Evolutionary conservation across 495 filamentous ascomycete species (phyloP), one percentile per base, ranked within the genome.

Genomic region (Jackrogersella minutella): DNA sequence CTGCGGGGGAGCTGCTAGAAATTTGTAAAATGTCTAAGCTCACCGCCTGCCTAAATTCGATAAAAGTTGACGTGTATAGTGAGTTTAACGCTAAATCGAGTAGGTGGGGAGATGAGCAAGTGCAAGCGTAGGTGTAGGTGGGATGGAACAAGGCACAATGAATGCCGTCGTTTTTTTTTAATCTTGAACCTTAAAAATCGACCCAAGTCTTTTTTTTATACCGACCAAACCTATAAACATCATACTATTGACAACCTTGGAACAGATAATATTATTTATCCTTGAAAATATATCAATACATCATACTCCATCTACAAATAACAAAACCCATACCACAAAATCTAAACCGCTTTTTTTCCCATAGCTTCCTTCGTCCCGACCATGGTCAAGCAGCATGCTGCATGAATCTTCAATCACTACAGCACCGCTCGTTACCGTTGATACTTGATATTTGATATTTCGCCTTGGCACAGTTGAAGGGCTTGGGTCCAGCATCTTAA

Each of bases 301-400:
- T n/a, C n/a, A n/a, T n/a, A n/a, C n/a, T n/a, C n/a, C n/a, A n/a
- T n/a, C n/a, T n/a, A n/a, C 5, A 36, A 36, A 36, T 6, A 36
- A 36, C 11, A 36, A n/a, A 36, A n/a, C 11, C 2, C 5, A 9
- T 6, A n/a, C 3, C 33, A 4, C 3, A 36, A n/a, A 14, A 28
- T 7, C 11, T 6, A 49, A 31, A 1, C 49, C 5, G 22, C 30
- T 22, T 49, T 39, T 39, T 22, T n/a, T 37, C 22, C n/a, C n/a
- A 14, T 40, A 24, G 8, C 60, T 17, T 19, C 40, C 24, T 43
- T 49, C 36, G 19, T 64, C 49, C 26, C 49, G 41, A 37, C 26
- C 41, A 69, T 69, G 66, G 56, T 61, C 31, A 69, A 69, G 61
- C 57, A 69, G 66, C 61, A 65, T 69, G 66, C 61, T 65, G 51